Base-by-base conservation (phyloP, 345 rosid genomes). In the Lepidium aucheri region DNA sequence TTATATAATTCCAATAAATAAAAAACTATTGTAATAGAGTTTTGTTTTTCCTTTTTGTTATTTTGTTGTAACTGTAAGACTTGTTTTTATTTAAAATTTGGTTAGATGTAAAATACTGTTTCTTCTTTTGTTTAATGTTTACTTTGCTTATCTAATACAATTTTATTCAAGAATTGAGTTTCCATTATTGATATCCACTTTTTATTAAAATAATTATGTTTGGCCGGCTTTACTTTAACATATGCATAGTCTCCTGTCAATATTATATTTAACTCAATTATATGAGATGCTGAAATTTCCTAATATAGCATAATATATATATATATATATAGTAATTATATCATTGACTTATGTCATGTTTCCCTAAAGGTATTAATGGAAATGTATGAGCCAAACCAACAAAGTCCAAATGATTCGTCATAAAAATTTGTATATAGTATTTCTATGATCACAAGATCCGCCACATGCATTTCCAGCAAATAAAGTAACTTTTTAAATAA, bases 291-390 rank as follows among this genome's bases (percentile, higher is more conserved):
- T 44, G 9, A 60, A 60, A 53, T 67, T 67, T 74, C 69, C 68
- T 67, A 59, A 60, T 60, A 60, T 74, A 53, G 77, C 77, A 67
- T 60, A 14, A 36, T 54, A 46, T 39, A 15, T 24, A n/a, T n/a
- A n/a, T 26, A 30, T 67, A 45, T 30, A 28, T 30, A 40, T 36
- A 11, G 46, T 10, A 36, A 14, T 53, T 60, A 35, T 63, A 60
- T 67, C 64, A 67, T 74, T 67, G 77, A 67, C 77, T 67, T 44
- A 45, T 74, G 69, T 53, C 58, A 65, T 74, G 73, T 74, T 67
- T 67, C 73, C 77, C 73, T 44, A 74, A 67, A 74, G 59, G 77
- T 60, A 67, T 67, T 66, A 53, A 39, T 61, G 69, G 2, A 60
- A 67, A 67, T 63, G 61, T 59, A 73, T 42, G 67, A 51, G 41